These are phyloP conservation scores for Eremochloa ophiuroides DNA, from an alignment of 176 grass and related monocot species.

Conservation along the genomic window DNA sequence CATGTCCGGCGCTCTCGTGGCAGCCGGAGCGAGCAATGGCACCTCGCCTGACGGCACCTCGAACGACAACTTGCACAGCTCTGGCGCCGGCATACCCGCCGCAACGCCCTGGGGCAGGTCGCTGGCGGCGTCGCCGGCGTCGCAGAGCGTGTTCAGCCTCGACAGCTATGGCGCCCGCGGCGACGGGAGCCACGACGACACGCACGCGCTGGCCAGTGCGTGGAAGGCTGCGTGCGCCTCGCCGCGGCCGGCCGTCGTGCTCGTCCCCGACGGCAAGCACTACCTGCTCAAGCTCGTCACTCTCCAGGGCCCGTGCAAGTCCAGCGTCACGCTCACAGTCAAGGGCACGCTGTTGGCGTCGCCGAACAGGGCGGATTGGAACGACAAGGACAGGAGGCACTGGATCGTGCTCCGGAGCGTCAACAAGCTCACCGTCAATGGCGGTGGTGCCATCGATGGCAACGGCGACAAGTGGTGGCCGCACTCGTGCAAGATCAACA, in stretches of 20 bases:
- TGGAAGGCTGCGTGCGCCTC: constrained; percentile 66
- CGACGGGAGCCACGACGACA: constrained; percentile 53
- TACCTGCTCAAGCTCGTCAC: constrained; percentile 51
- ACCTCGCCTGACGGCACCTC: background rate
- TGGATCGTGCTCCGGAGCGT: constrained; percentile 58
- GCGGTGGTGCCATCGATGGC: constrained; percentile 67
- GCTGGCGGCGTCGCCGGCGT: background rate
- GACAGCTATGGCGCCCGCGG: constrained; percentile 55
- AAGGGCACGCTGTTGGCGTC: constrained; percentile 62
- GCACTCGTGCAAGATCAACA: constrained; percentile 71
- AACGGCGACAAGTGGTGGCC: constrained; percentile 78
- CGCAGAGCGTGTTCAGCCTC: constrained; percentile 41
- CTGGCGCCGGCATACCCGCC: background rate
- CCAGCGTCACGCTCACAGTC: constrained; percentile 39
- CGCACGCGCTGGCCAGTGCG: constrained; percentile 42
- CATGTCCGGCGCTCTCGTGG: background rate
- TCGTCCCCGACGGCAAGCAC: constrained; percentile 45
- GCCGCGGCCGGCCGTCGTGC: constrained; percentile 30
- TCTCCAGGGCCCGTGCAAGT: constrained; percentile 66
- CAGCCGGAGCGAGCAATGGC: background rate
- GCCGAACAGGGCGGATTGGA: constrained; percentile 36
- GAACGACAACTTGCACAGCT: too few species aligned
- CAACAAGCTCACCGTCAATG: constrained; percentile 30
- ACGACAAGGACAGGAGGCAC: constrained; percentile 7
- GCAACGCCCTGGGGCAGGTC: background rate